Evolutionary conservation across 495 filamentous ascomycete species (phyloP).

Genomic region (Penicillium longicatenatum): DNA sequence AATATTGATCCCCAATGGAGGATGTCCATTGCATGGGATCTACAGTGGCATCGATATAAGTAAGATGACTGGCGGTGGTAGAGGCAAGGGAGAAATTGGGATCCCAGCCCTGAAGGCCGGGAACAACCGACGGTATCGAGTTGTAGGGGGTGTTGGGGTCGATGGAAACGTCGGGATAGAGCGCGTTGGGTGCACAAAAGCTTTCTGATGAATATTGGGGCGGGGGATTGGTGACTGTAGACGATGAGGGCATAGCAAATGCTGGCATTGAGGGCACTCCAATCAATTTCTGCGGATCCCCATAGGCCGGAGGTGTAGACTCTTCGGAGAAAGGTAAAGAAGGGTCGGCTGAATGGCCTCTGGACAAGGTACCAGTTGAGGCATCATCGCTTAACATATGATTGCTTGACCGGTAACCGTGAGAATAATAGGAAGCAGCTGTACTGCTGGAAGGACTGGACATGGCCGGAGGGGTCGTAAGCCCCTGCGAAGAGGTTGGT

Average conservation of each 20-base stretch:
- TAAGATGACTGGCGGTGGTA: conserved; percentile 41
- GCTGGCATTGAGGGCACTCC: conserved; percentile 21
- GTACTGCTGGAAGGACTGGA: conserved; percentile 49
- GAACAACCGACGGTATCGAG: conserved; percentile 46
- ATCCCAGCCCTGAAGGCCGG: conserved; percentile 51
- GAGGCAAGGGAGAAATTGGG: conserved; percentile 47
- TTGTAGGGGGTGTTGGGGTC: conserved; percentile 49
- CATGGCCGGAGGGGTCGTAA: conserved; percentile 53
- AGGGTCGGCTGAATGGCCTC: conserved; percentile 44
- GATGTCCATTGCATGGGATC: conserved; percentile 46
- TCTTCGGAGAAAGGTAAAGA: conserved; percentile 26
- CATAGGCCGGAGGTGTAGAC: conserved; percentile 25
- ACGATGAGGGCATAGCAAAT: conserved; percentile 22
- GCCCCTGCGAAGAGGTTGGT: conserved; percentile 45
- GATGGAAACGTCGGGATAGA: conserved; percentile 36
- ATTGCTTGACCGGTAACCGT: conserved; percentile 30
- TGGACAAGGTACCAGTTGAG: conserved; percentile 37
- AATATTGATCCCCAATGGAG: conserved; percentile 50
- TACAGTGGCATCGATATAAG: conserved; percentile 40
- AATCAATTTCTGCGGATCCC: conserved; percentile 24
- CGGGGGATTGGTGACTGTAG: conserved; percentile 14
- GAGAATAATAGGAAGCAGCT: conserved; percentile 38
- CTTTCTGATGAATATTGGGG: conserved; percentile 26
- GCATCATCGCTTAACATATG: conserved; percentile 35
- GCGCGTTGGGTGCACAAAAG: conserved; percentile 21